Percentiles rank a stretch among this genome's conserved stretches.
These are phyloP conservation scores for Syzygium grande DNA, from an alignment of 345 rosid genomes.

Conservation along the genomic window DNA sequence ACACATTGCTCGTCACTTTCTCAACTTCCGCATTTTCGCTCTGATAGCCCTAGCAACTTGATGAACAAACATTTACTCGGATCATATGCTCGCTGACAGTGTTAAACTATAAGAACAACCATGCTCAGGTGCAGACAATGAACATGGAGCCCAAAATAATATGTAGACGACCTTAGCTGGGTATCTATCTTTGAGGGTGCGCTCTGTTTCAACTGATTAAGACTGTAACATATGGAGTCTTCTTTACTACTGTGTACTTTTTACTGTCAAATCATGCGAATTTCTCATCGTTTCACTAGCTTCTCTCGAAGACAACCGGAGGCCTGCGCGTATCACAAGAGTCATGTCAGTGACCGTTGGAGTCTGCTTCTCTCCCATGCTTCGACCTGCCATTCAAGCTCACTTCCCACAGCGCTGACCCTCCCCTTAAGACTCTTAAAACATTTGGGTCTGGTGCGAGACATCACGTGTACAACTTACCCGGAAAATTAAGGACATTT, in stretches of 20 bases:
- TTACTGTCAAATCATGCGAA: no score
- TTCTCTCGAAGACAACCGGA: no score
- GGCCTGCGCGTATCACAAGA: not conserved
- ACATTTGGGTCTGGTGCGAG: not conserved
- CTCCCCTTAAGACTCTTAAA: not conserved
- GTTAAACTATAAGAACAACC: not conserved
- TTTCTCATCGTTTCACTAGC: no score
- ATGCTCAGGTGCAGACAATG: not conserved
- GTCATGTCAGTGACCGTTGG: not conserved
- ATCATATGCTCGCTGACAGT: not conserved
- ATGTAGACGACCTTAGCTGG: not conserved
- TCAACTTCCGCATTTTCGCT: no score
- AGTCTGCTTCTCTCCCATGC: not conserved
- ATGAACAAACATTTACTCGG: not conserved
- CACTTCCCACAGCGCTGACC: not conserved
- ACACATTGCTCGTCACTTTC: no score
- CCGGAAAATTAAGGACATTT: not conserved
- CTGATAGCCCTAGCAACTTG: not conserved
- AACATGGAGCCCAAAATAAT: not conserved
- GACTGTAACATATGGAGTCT: no score
- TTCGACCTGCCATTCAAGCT: constrained; percentile 18
- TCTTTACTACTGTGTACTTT: no score
- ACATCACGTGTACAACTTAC: constrained; percentile 14
- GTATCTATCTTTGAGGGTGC: no score
- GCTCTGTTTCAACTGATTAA: no score